Evolutionary conservation across 2,329 filamentous ascomycete genomes (phyloP), one percentile per base, ranked within the genome.

Genomic region (Penicillium oxalicum): DNA sequence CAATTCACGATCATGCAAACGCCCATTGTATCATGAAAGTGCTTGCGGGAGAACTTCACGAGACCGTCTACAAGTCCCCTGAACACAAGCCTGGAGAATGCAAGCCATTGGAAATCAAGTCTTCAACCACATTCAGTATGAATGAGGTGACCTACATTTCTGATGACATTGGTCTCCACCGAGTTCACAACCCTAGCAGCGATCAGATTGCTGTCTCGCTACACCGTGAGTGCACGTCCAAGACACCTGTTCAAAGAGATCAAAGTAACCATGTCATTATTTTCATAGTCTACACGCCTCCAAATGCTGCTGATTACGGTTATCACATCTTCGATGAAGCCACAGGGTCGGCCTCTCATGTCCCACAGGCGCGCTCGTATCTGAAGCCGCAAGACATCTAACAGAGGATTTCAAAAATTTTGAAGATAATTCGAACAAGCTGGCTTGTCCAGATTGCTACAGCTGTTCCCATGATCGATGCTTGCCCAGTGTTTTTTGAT

Each of bases 11-110:
- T 46, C 65, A 68, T 38, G 65, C 65, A 47, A 63, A 67, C 35
- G 65, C 65, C 11, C 65, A 68, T 48, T 68, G 65, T 48, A 62
- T 68, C 45, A 68, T 68, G 65, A 68, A 68, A 41, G 54, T 68
- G 4, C 47, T 68, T 9, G 59, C 63, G 9, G 63, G 63, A 2
- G 53, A 63, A 24, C 46, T 66, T 5, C 55, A 56, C 12, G 63
- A 66, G 40, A 62, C 62, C 1, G 57, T 66, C 7, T 66, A 65
- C 12, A 26, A 57, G 4, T 32, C 54, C 3, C 63, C 63, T 1
- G 39, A 55, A 6, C 38, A 50, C 4, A 47, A 40, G 4, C 34
- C 48, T 3, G 52, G 50, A 7, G 33, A 50, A 32, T 18, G 28
- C 1, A 51, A 48, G 4, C 63, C 63, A 4, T 44, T 66, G 32